phyloP scores from a whole-genome alignment of 768 basidiomycete genomes.

The Boletus rubroflammeus region DNA sequence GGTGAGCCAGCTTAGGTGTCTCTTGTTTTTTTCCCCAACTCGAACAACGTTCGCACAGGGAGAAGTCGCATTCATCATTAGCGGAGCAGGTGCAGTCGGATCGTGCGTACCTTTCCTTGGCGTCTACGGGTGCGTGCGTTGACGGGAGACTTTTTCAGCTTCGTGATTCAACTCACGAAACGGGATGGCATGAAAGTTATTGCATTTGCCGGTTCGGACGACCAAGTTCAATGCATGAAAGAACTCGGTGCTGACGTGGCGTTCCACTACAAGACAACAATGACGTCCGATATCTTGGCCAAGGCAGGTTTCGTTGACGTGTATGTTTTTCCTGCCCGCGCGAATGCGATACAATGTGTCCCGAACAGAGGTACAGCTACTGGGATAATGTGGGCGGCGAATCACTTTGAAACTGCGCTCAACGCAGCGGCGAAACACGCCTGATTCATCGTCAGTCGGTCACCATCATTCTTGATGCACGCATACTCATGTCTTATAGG shows the following conservation, averaged over 20 bases:
- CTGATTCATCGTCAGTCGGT: conserved; percentile 41
- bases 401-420: conserved; percentile 56
- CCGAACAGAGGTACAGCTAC: conserved; percentile 5
- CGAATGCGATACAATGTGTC: background rate
- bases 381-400: conserved; percentile 59
- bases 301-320: conserved; percentile 58
- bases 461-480: background rate
- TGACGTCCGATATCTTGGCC: conserved; percentile 47
- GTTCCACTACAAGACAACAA: conserved; percentile 70
- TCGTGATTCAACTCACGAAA: conserved; percentile 53
- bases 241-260: conserved; percentile 64
- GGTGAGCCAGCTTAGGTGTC: conserved; percentile 17
- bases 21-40: background rate
- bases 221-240: conserved; percentile 62
- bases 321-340: conserved; percentile 21
- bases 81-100: conserved; percentile 52
- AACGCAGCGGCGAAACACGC: conserved; percentile 41
- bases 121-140: background rate
- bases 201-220: conserved; percentile 67
- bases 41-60: conserved; percentile 30
- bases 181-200: conserved; percentile 60
- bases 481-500: conserved; percentile 14
- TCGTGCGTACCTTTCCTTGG: conserved; percentile 38
- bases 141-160: conserved; percentile 18
- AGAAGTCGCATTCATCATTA: conserved; percentile 47